A percentile compares a stretch with the other conserved stretches of the same genome.
Evolutionary conservation across 805 yeast species (phyloP).

Genomic region (Yarrowia keelungensis): DNA sequence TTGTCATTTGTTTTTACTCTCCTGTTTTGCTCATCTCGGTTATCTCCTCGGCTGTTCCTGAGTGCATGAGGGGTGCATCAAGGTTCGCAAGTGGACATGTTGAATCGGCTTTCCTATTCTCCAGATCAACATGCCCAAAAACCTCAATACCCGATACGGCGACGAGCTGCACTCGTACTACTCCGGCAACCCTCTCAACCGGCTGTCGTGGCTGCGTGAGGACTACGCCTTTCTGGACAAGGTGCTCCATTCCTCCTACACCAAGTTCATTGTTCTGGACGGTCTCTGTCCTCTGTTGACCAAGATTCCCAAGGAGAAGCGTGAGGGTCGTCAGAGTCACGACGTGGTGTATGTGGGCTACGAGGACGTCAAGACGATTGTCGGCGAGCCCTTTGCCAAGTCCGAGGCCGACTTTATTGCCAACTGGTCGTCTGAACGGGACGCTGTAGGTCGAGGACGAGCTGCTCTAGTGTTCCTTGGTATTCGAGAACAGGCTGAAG

Average conservation of each 20-base stretch:
- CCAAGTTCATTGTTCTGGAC: constrained; percentile 58
- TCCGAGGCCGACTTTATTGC: constrained; percentile 46
- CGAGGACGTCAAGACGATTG: constrained; percentile 47
- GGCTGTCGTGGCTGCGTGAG: constrained; percentile 69
- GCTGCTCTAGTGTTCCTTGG: constrained; percentile 58
- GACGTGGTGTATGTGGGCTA: constrained; percentile 40
- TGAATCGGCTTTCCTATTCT: not conserved
- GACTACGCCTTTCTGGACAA: constrained; percentile 59
- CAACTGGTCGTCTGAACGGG: constrained; percentile 50
- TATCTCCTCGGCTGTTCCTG: not conserved
- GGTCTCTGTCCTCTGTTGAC: constrained; percentile 46
- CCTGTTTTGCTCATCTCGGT: not conserved
- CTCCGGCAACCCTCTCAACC: constrained; percentile 62
- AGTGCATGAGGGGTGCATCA: constrained; percentile 28
- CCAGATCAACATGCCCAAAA: constrained; percentile 13
- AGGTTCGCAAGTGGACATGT: constrained; percentile 3
- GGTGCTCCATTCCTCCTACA: constrained; percentile 55
- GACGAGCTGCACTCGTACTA: constrained; percentile 51
- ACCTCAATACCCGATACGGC: constrained; percentile 43
- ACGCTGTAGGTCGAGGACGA: constrained; percentile 46
- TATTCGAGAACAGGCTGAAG: constrained; percentile 49
- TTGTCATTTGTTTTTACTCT: not conserved
- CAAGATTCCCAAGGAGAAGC: constrained; percentile 19
- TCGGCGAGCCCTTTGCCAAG: constrained; percentile 50
- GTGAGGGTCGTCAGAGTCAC: constrained; percentile 4